Conservation (phyloP, 2,329 filamentous ascomycete genomes). For the Phymatotrichopsis omnivora region DNA sequence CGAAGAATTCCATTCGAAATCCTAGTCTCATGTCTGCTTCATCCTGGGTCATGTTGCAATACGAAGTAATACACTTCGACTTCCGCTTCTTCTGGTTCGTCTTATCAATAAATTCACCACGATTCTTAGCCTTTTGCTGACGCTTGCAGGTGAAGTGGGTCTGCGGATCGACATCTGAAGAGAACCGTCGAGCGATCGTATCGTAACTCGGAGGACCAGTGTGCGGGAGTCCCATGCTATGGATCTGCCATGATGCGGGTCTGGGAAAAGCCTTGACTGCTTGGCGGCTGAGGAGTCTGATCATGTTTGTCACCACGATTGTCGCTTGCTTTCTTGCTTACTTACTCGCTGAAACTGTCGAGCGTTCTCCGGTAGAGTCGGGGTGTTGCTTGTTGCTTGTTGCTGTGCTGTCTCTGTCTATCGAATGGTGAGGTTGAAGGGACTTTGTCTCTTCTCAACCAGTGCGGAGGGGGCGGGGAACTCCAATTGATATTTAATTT, state of each 20-base stretch:
- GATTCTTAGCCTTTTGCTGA: constrained; percentile 10
- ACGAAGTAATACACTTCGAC: too few species aligned
- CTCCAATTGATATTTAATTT: too few species aligned
- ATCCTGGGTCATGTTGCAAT: too few species aligned
- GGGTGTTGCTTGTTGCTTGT: constrained; percentile 3
- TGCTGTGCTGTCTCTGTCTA: too few species aligned
- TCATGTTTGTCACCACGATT: constrained; percentile 2
- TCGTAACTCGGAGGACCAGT: constrained; percentile 13
- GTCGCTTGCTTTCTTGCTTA: too few species aligned
- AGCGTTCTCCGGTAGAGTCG: constrained; percentile 1
- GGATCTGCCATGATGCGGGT: constrained; percentile 8
- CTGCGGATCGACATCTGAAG: constrained; percentile 10
- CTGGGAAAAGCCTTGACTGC: constrained; percentile 12
- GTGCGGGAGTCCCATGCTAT: constrained; percentile 6
- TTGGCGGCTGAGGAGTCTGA: constrained; percentile 13
- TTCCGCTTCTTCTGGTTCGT: too few species aligned
- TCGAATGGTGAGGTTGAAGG: too few species aligned
- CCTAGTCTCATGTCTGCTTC: too few species aligned
- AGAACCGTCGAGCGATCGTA: constrained; percentile 14
- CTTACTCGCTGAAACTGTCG: constrained; percentile 3
- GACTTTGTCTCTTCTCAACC: too few species aligned
- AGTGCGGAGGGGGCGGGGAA: too few species aligned
- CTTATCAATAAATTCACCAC: constrained; percentile 7
- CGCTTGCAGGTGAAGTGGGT: constrained; percentile 7
- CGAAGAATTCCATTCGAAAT: too few species aligned